Conservation (phyloP, 2,329 filamentous ascomycete genomes). For the Colletotrichum costaricense region DNA sequence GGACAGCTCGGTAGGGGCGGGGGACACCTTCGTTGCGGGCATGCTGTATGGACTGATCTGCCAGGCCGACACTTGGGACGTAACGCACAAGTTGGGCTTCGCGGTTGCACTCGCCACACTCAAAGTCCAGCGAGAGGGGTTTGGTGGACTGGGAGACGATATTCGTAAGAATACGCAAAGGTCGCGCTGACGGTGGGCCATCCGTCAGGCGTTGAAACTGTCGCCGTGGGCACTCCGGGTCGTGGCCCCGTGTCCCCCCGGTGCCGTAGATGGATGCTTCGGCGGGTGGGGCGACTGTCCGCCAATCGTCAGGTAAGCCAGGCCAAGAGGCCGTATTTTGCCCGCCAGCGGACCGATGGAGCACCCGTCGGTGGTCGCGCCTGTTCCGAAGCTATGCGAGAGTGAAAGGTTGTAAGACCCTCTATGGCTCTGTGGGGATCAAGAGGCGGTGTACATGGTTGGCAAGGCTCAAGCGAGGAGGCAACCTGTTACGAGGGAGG, state of each 20-base stretch:
- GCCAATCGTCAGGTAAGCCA: conserved; percentile 16
- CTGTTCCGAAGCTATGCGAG: conserved; percentile 4
- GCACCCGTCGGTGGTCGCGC: conserved; percentile 9
- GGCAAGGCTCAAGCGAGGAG: conserved; percentile 11
- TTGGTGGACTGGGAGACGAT: conserved; percentile 60
- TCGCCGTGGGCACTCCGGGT: conserved; percentile 20
- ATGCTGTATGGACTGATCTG: conserved; percentile 72
- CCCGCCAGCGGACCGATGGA: conserved; percentile 12
- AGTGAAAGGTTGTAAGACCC: not conserved
- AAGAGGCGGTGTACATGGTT: conserved; percentile 32
- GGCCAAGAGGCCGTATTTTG: conserved; percentile 11
- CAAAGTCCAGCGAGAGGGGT: conserved; percentile 77
- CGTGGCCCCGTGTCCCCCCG: not conserved
- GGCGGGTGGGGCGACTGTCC: conserved; percentile 23
- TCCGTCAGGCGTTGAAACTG: conserved; percentile 23
- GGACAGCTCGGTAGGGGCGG: conserved; percentile 76
- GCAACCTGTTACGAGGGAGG: conserved; percentile 10
- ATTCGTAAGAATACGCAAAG: conserved; percentile 40
- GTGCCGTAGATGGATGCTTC: conserved; percentile 30
- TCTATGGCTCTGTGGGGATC: conserved; percentile 19
- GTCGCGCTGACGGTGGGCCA: conserved; percentile 36
- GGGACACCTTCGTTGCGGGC: conserved; percentile 81
- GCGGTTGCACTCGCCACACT: conserved; percentile 74
- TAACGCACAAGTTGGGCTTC: conserved; percentile 63
- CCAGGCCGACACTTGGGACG: conserved; percentile 59